Base-by-base conservation (phyloP, 2,329 filamentous ascomycete genomes). In the Neofusicoccum sp. region DNA sequence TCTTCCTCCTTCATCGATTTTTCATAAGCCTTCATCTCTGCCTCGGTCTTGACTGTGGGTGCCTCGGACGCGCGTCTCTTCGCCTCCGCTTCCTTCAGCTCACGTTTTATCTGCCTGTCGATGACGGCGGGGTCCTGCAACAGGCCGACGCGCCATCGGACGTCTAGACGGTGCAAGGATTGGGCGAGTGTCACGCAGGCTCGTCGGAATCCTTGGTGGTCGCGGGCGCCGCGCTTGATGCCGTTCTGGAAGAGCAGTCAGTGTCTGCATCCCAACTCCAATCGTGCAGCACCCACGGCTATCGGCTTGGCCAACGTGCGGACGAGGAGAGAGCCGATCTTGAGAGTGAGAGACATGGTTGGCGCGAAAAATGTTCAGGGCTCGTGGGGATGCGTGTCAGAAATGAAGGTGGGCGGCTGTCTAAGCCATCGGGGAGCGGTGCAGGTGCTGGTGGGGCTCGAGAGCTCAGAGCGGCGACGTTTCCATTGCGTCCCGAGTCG, bases 271-370 rank as follows among this genome's bases (percentile, higher is more conserved):
- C 4, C 36, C 28, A 29, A 54, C 11, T 31, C 33, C 61, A 36
- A 37, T 60, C 59, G 52, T 59, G 49, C 49, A 48, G 7, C 22
- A 76, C 82, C 69, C 80, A 89, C 87, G 67, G 86, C 87, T 71
- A 90, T 86, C 1, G 87, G 87, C 72, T 90, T 90, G 12, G 87
- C 87, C 33, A 88, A 78, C 1, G 87, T 89, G 64, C 87, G 82
- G 64, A 90, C 85, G 44, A 81, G 83, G 52, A 90, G 79, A 28
- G 87, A 89, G 36, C 84, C 85, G 68, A 90, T 82, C 73, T 90
- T 90, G 66, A 90, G 78, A 8, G 87, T 88, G 66, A 89, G 79
- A 66, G 85, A 87, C 86, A 88, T 88, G 66, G 44, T 71, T 31
- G 41, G 50, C 28, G 59, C 59, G 8, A 34, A 16, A 11, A 31